Percentiles rank a stretch among this genome's conserved stretches.
These are phyloP conservation scores for Crithidia acanthocephali DNA, from an alignment of 208 protist species.

Conservation along the genomic window DNA sequence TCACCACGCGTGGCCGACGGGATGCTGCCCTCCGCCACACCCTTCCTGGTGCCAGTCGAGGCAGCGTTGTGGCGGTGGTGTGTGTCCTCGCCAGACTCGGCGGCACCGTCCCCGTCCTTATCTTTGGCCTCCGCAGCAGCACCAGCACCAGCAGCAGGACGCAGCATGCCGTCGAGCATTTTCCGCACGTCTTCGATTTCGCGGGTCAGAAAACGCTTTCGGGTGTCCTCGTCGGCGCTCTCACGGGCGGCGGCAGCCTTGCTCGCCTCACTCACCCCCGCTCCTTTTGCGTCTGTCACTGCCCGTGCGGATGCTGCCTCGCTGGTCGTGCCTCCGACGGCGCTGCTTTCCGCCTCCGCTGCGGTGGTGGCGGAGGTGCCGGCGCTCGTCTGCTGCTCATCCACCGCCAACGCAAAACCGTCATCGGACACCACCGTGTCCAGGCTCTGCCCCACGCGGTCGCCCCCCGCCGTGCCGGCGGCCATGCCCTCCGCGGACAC, in stretches of 20 bases:
- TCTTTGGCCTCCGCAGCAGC: no score
- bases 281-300: no score
- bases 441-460: background rate
- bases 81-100: no score
- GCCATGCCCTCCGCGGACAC: background rate
- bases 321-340: no score
- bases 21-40: background rate
- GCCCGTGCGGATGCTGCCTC: no score
- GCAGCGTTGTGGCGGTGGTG: background rate
- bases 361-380: background rate
- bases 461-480: background rate
- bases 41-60: background rate
- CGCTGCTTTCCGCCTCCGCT: background rate
- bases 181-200: conserved; percentile 40
- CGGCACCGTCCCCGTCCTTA: no score
- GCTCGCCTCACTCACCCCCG: background rate
- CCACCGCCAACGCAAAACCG: conserved; percentile 26
- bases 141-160: conserved; percentile 5
- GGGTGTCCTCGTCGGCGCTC: conserved; percentile 25
- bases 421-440: conserved; percentile 43
- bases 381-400: background rate
- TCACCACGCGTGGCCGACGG: background rate
- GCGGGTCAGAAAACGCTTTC: conserved; percentile 25
- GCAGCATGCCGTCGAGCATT: conserved; percentile 44
- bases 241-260: conserved; percentile 6